phyloP scores from a whole-genome alignment of 208 protist species.

The Tritrichomonas musculus region DNA sequence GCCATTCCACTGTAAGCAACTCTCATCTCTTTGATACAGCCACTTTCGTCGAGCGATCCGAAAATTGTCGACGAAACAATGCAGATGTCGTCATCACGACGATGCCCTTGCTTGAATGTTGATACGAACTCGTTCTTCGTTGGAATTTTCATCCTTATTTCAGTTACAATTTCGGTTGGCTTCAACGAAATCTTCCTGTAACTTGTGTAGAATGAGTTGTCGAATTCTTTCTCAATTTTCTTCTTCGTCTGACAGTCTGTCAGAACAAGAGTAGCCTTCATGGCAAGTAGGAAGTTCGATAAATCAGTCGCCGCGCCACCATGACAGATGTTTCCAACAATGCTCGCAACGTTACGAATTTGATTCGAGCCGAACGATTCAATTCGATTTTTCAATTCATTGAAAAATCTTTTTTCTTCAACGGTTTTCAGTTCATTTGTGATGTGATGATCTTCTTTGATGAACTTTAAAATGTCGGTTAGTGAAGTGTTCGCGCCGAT shows the following conservation, averaged over 20 bases:
- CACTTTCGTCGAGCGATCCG: neutral
- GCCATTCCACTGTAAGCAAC: conserved; percentile 57
- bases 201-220: conserved; percentile 47
- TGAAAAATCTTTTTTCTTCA: conserved; percentile 33
- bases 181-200: conserved; percentile 58
- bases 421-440: neutral
- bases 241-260: neutral
- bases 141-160: conserved; percentile 32
- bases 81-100: conserved; percentile 73
- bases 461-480: neutral
- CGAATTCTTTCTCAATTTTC: neutral
- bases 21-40: conserved; percentile 40
- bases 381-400: conserved; percentile 38
- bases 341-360: conserved; percentile 45
- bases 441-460: neutral
- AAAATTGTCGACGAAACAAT: conserved; percentile 61
- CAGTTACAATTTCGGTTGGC: conserved; percentile 56
- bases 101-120: conserved; percentile 62
- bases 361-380: conserved; percentile 33
- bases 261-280: neutral
- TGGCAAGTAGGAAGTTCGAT: conserved; percentile 16
- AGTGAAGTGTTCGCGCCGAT: neutral
- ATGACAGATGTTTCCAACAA: neutral
- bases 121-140: conserved; percentile 51
- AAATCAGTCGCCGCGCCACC: neutral